Conservation (phyloP, 2,329 filamentous ascomycete genomes). For the Pseudogymnoascus sp. region DNA sequence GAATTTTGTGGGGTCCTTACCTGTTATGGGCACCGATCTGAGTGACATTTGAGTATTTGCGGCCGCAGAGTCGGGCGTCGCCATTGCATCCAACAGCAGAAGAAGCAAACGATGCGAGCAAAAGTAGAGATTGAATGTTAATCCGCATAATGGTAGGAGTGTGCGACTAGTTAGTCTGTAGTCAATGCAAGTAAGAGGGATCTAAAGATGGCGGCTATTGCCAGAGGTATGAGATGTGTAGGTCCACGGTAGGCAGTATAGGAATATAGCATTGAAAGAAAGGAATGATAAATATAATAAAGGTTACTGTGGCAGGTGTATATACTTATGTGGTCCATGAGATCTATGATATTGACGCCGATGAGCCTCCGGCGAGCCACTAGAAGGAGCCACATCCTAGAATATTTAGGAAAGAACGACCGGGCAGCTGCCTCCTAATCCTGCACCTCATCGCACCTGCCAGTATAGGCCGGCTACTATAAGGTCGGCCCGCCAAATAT, state of each 20-base stretch:
- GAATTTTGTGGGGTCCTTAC: slow-evolving; percentile 44
- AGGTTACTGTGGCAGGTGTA: neutral
- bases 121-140: neutral
- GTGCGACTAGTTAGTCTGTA: neutral
- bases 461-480: neutral
- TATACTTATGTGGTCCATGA: neutral
- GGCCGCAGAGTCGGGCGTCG: slow-evolving; percentile 64
- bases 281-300: neutral
- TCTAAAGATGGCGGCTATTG: neutral
- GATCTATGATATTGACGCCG: neutral
- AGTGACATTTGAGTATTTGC: slow-evolving; percentile 67
- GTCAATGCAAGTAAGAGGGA: neutral
- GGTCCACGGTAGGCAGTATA: neutral
- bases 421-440: neutral
- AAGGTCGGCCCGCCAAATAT: neutral
- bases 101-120: slow-evolving; percentile 10
- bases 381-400: neutral
- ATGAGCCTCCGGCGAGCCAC: neutral
- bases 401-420: neutral
- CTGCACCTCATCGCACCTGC: neutral
- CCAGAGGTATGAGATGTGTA: neutral
- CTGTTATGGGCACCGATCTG: slow-evolving; percentile 65
- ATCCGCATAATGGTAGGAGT: neutral
- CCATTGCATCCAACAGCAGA: slow-evolving; percentile 59
- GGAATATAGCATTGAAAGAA: neutral